These are phyloP conservation scores for Cystofilobasidium ferigula DNA, from an alignment of 768 basidiomycete genomes.

Conservation along the genomic window DNA sequence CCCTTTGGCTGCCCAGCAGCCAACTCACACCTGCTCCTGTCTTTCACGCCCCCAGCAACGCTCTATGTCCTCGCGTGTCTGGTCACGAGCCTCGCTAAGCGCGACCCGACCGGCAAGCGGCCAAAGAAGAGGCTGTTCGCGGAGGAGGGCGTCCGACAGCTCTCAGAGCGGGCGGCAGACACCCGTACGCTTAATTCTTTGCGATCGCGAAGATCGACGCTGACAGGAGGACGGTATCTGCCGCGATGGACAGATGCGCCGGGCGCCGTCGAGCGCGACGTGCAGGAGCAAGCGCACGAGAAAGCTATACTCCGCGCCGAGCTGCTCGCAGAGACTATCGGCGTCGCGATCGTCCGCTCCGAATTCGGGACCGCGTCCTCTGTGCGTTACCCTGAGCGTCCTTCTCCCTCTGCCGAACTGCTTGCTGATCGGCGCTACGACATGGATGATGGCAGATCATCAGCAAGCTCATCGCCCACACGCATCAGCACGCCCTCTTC, in stretches of 20 bases:
- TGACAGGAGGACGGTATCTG: not conserved
- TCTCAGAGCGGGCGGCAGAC: not conserved
- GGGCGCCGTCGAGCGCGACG: not conserved
- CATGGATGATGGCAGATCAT: not conserved
- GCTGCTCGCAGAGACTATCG: conserved; percentile 11
- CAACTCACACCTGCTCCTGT: not conserved
- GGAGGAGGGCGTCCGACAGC: conserved; percentile 18
- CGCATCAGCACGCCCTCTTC: conserved; percentile 14
- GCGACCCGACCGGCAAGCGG: conserved; percentile 23
- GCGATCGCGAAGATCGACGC: not conserved
- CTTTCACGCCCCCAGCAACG: conserved; percentile 13
- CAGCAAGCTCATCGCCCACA: conserved; percentile 9
- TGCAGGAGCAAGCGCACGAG: not conserved
- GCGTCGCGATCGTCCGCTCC: conserved; percentile 17
- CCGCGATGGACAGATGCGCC: not conserved
- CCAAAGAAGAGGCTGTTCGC: conserved; percentile 24
- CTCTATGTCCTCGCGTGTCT: conserved; percentile 25
- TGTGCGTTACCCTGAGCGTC: not conserved
- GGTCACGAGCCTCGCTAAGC: conserved; percentile 17
- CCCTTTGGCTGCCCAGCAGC: not conserved
- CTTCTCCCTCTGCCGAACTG: not conserved
- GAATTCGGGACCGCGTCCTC: conserved; percentile 15
- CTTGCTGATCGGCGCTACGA: not conserved
- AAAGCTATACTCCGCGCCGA: conserved; percentile 10
- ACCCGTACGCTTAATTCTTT: not conserved